Conservation (phyloP, 2,329 filamentous ascomycete species). For the Talaromyces sp. region DNA sequence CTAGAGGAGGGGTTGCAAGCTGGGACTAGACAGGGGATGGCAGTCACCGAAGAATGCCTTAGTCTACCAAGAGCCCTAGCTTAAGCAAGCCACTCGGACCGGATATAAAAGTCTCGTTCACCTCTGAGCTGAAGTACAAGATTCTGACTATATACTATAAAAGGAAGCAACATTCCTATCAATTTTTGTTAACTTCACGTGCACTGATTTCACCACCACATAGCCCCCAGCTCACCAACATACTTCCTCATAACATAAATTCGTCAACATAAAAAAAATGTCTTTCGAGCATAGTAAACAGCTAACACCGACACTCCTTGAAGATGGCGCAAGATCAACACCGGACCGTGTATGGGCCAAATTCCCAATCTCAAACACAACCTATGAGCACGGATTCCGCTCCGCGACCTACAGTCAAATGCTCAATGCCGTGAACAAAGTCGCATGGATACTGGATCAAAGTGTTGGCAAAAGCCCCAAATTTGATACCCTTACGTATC, state of each 20-base stretch:
- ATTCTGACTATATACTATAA: too few species aligned
- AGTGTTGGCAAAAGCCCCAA: conserved; percentile 10
- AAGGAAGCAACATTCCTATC: too few species aligned
- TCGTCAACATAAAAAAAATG: too few species aligned
- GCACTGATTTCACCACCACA: neutral
- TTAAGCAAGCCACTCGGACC: neutral
- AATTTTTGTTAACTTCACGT: too few species aligned
- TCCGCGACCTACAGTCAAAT: conserved; percentile 14
- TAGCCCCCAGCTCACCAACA: too few species aligned
- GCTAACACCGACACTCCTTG: neutral
- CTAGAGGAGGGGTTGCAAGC: neutral
- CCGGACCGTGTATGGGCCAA: conserved; percentile 10
- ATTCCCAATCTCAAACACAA: neutral
- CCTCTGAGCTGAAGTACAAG: too few species aligned
- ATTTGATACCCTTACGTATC: conserved; percentile 21
- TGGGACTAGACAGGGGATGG: neutral
- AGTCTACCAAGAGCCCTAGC: neutral
- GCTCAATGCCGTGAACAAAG: conserved; percentile 17
- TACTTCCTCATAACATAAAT: too few species aligned
- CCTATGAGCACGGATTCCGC: conserved; percentile 13
- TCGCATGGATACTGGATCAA: conserved; percentile 17
- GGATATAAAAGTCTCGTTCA: neutral
- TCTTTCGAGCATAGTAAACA: neutral
- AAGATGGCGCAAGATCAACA: neutral
- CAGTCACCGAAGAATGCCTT: neutral